Evolutionary conservation across 352 stramenopile genomes (phyloP), one percentile per base, ranked within the genome.

Genomic region (Phytophthora pini): DNA sequence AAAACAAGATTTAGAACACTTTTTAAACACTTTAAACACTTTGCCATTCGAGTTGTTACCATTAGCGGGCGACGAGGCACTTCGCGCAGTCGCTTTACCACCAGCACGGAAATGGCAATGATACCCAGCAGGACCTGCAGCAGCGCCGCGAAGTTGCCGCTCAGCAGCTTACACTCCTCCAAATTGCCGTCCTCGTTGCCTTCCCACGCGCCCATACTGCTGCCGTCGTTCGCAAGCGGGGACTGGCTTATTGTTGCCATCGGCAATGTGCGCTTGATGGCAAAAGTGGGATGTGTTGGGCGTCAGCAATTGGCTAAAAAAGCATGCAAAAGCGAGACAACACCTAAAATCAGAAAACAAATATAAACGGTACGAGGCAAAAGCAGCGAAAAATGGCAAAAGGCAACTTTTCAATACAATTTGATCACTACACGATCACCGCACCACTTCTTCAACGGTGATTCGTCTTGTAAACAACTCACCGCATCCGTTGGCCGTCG

Each of bases 141-240:
- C 32, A 91, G 58, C 47, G 72, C 82, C 22, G 88, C 87, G 46
- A 95, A 95, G 61, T 76, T 56, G 43, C 89, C 89, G 61, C 79
- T 91, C 27, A 96, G 74, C 22, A 96, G 73, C 65, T 93, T 92
- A 72, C 89, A 96, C 57, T 96, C 88, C 24, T 78, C 56, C 50
- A 56, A 13, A 17, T 77, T 65, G 32, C 48, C 59, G 40, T 83
- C 69, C 20, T 74, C 64, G 41, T 72, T 68, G 26, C 38, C 68
- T 50, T 73, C 46, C 70, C 71, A 79, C 57, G 49, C 48, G 43
- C 61, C 50, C 70, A 79, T 76, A 29, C 39, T 61, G 47, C 38
- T 52, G 44, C 46, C 57, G 51, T 46, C 44, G 29, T 57, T 58
- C 52, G 31, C 62, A 32, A 66, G 22, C 26, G 40, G 57, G 57